Base-by-base conservation (phyloP, 192 early-diverging fungal genomes). In the Backusella macrospora region DNA sequence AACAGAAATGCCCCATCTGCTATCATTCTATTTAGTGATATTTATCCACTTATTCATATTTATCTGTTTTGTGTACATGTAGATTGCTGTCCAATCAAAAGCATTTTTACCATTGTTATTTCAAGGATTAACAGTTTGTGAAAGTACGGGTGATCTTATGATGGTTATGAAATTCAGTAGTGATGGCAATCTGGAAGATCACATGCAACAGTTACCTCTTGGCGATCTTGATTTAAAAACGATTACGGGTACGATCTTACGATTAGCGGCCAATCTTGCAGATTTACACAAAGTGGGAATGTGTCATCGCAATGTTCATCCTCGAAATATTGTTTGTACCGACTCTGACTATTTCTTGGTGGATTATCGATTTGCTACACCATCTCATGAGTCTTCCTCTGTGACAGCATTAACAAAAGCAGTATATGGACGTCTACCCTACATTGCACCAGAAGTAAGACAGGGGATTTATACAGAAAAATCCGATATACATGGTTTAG, bases 401-500 rank as follows among this genome's bases (percentile, higher is more conserved):
- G 78, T 79, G 1, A 79, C 70, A 4, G 65, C 73, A 23, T 13
- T 74, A 21, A 74, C 78, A 15, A 74, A 72, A 43, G 78, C 78
- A 39, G 47, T 76, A 1, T 77, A 80, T 73, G 81, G 81, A n/a
- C 69, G 76, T 13, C 40, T 83, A 12, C 81, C 81, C n/a, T 83
- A 83, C 66, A 52, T 83, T n/a, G 70, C 81, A 5, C 81, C 81
- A 8, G 81, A 83, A 70, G 49, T 76, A 21, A 55, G 73, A 13
- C 42, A 44, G 43, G 75, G 75, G 0, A 43, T 46, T 0, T 70
- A 73, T 62, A 74, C 66, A 14, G 59, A 78, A 14, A 84, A 80
- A 23, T 82, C 82, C 15, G 86, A 87, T 74, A 81, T 87, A 7
- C 85, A 87, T 62, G 81, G 81, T 68, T 67, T 87, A 23, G 86